These are phyloP conservation scores for Pisolithus sp. DNA, from an alignment of 768 basidiomycete species.

Conservation along the genomic window DNA sequence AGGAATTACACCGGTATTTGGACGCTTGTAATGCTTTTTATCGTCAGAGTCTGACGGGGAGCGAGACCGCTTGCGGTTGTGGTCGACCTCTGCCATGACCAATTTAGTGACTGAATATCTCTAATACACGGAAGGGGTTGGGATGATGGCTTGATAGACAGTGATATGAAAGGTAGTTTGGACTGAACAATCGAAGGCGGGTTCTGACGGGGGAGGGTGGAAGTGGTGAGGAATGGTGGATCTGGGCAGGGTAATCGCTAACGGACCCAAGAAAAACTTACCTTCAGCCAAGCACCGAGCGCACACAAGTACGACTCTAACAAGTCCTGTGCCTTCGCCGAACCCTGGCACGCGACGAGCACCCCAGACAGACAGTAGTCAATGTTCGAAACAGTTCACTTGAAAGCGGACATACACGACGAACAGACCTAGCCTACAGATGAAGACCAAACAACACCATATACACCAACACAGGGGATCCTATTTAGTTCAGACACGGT, in stretches of 20 bases:
- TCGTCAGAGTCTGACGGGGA: slow-evolving; percentile 78
- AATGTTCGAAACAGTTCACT: neutral
- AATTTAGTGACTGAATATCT: slow-evolving; percentile 44
- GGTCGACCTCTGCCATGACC: slow-evolving; percentile 83
- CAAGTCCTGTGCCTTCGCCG: neutral
- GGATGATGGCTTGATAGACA: slow-evolving; percentile 40
- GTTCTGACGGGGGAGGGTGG: slow-evolving; percentile 50
- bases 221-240: slow-evolving; percentile 51
- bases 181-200: slow-evolving; percentile 32
- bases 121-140: slow-evolving; percentile 28
- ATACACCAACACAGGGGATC: neutral
- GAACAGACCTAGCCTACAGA: neutral
- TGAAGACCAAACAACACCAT: slow-evolving; percentile 1
- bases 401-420: neutral
- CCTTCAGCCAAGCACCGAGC: slow-evolving; percentile 12
- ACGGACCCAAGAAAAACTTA: slow-evolving; percentile 29
- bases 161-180: slow-evolving; percentile 31
- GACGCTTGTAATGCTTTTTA: slow-evolving; percentile 75
- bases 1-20: slow-evolving; percentile 68
- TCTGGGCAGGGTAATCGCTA: slow-evolving; percentile 47
- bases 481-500: neutral
- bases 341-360: neutral
- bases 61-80: slow-evolving; percentile 80
- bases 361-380: too few relatives aligned
- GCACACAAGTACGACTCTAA: neutral